phyloP scores from a whole-genome alignment of 1,139 yeast genomes.

The Geotrichum fermentans region DNA sequence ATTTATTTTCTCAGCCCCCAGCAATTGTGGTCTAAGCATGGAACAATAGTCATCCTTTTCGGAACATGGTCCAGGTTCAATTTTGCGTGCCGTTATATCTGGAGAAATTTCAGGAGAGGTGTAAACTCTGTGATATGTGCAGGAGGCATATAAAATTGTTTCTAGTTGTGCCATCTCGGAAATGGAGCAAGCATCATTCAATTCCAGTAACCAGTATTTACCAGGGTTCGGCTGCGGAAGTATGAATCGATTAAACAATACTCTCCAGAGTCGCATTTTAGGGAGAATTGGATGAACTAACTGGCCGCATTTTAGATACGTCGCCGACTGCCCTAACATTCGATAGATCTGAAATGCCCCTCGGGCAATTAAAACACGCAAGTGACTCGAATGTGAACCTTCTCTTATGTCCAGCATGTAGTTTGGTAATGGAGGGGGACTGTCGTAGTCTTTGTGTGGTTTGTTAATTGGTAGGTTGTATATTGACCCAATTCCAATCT shows the following conservation, averaged over 20 bases:
- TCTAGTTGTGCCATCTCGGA: slow-evolving; percentile 41
- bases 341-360: slow-evolving; percentile 65
- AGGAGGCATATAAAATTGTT: slow-evolving; percentile 40
- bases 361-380: slow-evolving; percentile 26
- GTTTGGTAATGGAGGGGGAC: slow-evolving; percentile 12
- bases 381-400: background rate
- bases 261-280: slow-evolving; percentile 52
- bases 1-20: background rate
- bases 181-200: slow-evolving; percentile 36
- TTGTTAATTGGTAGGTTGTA: slow-evolving; percentile 14
- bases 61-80: background rate
- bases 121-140: slow-evolving; percentile 38
- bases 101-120: background rate
- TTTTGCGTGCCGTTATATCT: no score
- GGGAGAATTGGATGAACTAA: slow-evolving; percentile 65
- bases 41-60: background rate
- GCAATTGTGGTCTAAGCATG: background rate
- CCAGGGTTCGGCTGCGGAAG: slow-evolving; percentile 67
- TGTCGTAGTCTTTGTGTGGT: slow-evolving; percentile 12
- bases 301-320: slow-evolving; percentile 57
- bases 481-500: slow-evolving; percentile 6
- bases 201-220: slow-evolving; percentile 61
- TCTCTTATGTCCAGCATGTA: background rate
- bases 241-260: slow-evolving; percentile 50
- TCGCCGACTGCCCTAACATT: slow-evolving; percentile 56